phyloP scores from a whole-genome alignment of 2,329 filamentous ascomycete species.

The Paraphoma sp. region DNA sequence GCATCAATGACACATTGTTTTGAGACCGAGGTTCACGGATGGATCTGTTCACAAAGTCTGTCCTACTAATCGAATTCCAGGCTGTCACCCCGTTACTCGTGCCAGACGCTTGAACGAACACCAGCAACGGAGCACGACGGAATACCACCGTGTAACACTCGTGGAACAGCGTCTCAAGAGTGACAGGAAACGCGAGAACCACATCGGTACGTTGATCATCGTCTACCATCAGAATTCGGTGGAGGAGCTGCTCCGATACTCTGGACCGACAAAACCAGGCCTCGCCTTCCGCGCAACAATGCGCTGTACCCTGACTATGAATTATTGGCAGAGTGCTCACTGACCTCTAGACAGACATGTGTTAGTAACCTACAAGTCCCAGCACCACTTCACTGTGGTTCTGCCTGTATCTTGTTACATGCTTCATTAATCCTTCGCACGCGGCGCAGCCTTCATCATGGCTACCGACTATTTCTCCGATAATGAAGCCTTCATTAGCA shows the following conservation, averaged over 20 bases:
- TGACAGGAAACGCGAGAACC: neutral
- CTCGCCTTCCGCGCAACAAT: too few species aligned
- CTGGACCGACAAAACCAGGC: too few species aligned
- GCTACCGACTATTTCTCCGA: conserved; percentile 56
- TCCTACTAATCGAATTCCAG: too few species aligned
- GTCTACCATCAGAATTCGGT: too few species aligned
- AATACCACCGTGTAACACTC: conserved; percentile 4
- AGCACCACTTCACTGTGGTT: conserved; percentile 42
- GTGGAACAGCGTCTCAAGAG: neutral
- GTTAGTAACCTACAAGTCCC: conserved; percentile 20
- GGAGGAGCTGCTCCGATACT: too few species aligned
- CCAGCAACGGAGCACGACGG: neutral
- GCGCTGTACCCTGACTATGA: too few species aligned
- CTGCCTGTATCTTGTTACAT: conserved; percentile 9
- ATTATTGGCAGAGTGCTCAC: neutral
- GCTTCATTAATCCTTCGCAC: neutral
- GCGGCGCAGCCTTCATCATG: conserved; percentile 25
- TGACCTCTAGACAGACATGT: conserved; percentile 30
- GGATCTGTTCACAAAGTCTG: too few species aligned
- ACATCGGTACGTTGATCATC: neutral
- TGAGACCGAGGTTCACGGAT: too few species aligned
- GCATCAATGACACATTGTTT: too few species aligned
- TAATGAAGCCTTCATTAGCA: conserved; percentile 47
- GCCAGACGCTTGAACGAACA: too few species aligned
- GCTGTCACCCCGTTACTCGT: too few species aligned